Evolutionary conservation across 345 rosid genomes (phyloP).

Genomic region (Erodium maritimum): DNA sequence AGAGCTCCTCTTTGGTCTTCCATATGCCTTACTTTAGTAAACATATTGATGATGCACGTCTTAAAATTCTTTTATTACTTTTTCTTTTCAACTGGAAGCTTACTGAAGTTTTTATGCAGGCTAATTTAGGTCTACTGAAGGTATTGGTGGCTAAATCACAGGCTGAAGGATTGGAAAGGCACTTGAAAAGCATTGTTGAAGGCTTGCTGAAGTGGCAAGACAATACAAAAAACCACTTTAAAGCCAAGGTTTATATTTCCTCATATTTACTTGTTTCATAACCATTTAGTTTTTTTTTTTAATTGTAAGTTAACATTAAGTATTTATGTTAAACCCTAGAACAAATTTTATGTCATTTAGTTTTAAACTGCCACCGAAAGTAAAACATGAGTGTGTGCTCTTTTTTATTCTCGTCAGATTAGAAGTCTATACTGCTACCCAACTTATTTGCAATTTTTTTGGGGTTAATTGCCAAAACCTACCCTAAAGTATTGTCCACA

Average conservation of each 20-base stretch:
- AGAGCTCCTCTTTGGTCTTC: not conserved
- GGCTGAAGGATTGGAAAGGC: slow-evolving; percentile 60
- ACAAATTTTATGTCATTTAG: not conserved
- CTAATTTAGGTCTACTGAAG: slow-evolving; percentile 78
- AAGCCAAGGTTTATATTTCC: slow-evolving; percentile 56
- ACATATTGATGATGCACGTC: not conserved
- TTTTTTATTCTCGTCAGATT: no score
- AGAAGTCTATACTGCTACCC: no score
- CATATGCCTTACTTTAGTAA: not conserved
- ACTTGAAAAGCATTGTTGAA: slow-evolving; percentile 62
- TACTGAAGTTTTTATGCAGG: slow-evolving; percentile 37
- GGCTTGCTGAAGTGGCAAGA: slow-evolving; percentile 87
- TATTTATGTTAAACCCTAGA: not conserved
- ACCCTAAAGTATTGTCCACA: no score
- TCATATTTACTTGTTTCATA: not conserved
- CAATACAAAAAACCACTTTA: slow-evolving; percentile 69
- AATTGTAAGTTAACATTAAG: not conserved
- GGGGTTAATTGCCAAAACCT: no score
- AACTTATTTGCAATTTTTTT: no score
- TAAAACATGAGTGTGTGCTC: no score
- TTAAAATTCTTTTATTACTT: not conserved
- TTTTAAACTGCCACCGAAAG: not conserved
- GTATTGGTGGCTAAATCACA: slow-evolving; percentile 91
- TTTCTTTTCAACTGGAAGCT: not conserved
- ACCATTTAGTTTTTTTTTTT: slow-evolving; percentile 5